Conservation (phyloP, 352 stramenopile genomes). For the Globisporangium paroecandrum region DNA sequence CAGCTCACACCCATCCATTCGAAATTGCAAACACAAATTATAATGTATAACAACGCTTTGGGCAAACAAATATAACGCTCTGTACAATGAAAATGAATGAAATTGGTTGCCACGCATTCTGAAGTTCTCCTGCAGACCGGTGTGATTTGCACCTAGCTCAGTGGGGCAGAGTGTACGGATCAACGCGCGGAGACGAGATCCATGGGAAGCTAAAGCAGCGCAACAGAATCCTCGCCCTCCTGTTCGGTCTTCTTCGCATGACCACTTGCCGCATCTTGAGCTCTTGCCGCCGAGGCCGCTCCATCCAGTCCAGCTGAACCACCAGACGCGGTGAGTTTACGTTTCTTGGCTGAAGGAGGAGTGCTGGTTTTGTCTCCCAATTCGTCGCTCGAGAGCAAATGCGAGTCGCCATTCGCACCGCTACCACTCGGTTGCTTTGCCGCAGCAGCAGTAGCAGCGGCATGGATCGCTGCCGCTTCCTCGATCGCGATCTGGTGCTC, state of each 20-base stretch:
- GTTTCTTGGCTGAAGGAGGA: constrained; percentile 13
- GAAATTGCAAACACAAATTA: neutral
- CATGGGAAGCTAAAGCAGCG: constrained; percentile 7
- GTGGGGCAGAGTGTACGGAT: neutral
- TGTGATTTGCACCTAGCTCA: neutral
- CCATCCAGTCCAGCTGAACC: neutral
- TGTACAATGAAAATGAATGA: constrained; percentile 3
- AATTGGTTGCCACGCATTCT: neutral
- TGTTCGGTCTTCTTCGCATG: constrained; percentile 4
- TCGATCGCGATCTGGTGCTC: constrained; percentile 19
- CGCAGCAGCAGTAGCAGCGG: neutral
- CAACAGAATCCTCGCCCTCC: constrained; percentile 4
- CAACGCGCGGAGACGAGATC: neutral
- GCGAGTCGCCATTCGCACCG: neutral
- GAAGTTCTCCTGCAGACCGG: neutral
- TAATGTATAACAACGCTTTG: neutral
- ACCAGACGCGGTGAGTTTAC: constrained; percentile 4
- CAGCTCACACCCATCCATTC: neutral
- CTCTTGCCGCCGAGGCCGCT: neutral
- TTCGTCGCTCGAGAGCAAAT: constrained; percentile 10
- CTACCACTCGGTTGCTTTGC: constrained; percentile 7
- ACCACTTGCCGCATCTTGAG: neutral
- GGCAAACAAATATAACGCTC: neutral
- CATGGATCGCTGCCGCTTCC: constrained; percentile 15
- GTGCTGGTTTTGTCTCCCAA: constrained; percentile 3